Base-by-base conservation (phyloP, 208 protist species). In the Wallacemonas sp. region DNA sequence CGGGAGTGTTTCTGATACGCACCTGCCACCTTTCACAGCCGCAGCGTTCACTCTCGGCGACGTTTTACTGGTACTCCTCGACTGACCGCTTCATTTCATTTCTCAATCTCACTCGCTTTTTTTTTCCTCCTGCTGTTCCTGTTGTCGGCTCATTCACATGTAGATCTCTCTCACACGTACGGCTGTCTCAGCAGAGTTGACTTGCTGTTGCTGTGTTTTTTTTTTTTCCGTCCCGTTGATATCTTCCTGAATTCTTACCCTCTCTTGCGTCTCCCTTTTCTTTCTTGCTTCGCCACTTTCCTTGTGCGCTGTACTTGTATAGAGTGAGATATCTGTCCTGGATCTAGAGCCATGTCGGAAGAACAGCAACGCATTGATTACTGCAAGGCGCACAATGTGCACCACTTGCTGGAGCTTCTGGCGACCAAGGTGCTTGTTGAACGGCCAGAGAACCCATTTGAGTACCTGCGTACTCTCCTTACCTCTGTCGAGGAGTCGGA, bases 351-450 rank as follows among this genome's bases (percentile, higher is more conserved):
- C 9, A 76, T 85, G 74, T 80, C 74, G 26, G 90, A 96, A 55
- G 83, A 95, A 8, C 78, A 85, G 56, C 58, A 84, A 23, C 87
- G 91, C 27, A 75, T 92, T 32, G 76, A 68, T 1, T 97, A 96
- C 76, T 93, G 90, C 68, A 91, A 89, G 61, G 3, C 80, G 67
- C 86, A 95, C 74, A 93, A 97, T 57, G 88, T 97, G 6, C 93
- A 97, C 65, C 90, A 95, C 70, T 71, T 97, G 33, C 93, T 97
- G 68, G 93, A 97, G 73, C 79, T 94, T 3, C 76, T 97, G 43
- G 93, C 93, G 27, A 92, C 87, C 16, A 90, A 86, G 46, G 67
- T 97, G 49, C 65, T 97, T n/a, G 47, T 92, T 27, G 89, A 93
- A 14, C 80, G 91, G 11, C 93, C 93, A 2, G 83, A 87, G 56